Percentiles rank a stretch among this genome's conserved stretches.
Evolutionary conservation across 1,284 basidiomycete species (phyloP).

Genomic region (Tetrapyrgos nigripes): DNA sequence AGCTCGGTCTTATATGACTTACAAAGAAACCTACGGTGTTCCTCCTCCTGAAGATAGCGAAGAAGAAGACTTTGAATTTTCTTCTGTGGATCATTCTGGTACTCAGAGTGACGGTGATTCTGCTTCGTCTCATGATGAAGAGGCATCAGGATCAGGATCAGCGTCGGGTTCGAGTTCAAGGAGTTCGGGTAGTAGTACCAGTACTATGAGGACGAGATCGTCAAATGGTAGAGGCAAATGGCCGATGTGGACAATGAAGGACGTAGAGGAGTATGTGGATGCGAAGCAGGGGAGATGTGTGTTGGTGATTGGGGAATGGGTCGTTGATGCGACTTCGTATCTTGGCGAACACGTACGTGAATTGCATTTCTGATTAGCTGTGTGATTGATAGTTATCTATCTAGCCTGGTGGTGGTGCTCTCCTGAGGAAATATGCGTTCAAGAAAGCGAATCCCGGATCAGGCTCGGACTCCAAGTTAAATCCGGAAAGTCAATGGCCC

Average conservation of each 20-base stretch:
- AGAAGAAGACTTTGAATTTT: conserved; percentile 11
- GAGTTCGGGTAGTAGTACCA: conserved; percentile 10
- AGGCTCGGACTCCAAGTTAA: too few relatives aligned
- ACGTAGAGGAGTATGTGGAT: conserved; percentile 43
- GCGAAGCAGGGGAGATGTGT: conserved; percentile 48
- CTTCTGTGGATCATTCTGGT: background rate
- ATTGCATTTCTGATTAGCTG: conserved; percentile 4
- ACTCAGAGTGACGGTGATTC: background rate
- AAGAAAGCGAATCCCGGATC: conserved; percentile 18
- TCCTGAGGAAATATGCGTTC: conserved; percentile 55
- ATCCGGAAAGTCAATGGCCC: conserved; percentile 15
- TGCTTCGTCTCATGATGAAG: too few relatives aligned
- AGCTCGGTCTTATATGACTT: conserved; percentile 60
- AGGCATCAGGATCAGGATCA: too few relatives aligned
- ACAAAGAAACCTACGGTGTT: conserved; percentile 43
- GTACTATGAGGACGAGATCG: background rate
- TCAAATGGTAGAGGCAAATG: conserved; percentile 25
- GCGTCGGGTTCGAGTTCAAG: background rate
- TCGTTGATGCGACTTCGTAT: conserved; percentile 71
- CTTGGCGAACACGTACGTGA: conserved; percentile 66
- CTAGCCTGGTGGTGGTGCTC: conserved; percentile 59
- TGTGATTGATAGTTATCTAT: too few relatives aligned
- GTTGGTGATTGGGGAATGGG: conserved; percentile 66
- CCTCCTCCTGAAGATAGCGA: conserved; percentile 22
- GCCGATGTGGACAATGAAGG: conserved; percentile 49